These are phyloP conservation scores for Alternaria conjuncta DNA, from an alignment of 2,329 filamentous ascomycete species.

Conservation along the genomic window DNA sequence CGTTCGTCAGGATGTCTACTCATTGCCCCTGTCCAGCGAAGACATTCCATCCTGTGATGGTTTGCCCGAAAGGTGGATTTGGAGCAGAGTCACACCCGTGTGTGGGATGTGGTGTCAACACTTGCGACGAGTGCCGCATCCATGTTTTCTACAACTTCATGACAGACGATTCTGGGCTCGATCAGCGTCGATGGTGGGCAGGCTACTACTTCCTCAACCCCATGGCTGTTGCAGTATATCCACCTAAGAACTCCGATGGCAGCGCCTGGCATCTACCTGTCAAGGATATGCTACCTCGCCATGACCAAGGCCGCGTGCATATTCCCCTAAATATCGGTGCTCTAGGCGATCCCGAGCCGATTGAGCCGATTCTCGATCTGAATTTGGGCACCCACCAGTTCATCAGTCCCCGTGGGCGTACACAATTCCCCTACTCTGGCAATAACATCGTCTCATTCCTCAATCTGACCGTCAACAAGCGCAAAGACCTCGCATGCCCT, in stretches of 20 bases:
- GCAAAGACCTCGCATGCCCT: slow-evolving; percentile 18
- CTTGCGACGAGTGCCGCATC: slow-evolving; percentile 38
- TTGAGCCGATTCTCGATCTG: slow-evolving; percentile 29
- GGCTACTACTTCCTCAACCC: slow-evolving; percentile 25
- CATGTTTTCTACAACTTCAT: slow-evolving; percentile 35
- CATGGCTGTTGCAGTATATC: slow-evolving; percentile 23
- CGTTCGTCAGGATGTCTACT: not conserved
- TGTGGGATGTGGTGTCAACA: slow-evolving; percentile 24
- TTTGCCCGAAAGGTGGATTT: slow-evolving; percentile 6
- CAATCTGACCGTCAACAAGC: not conserved
- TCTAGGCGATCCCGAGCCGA: slow-evolving; percentile 19
- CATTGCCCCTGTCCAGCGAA: slow-evolving; percentile 10
- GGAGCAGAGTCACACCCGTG: slow-evolving; percentile 24
- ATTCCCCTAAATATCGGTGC: slow-evolving; percentile 15
- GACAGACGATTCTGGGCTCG: slow-evolving; percentile 24
- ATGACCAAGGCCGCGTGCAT: slow-evolving; percentile 34
- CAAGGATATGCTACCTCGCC: slow-evolving; percentile 10
- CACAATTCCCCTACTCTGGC: slow-evolving; percentile 19
- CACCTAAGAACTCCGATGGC: slow-evolving; percentile 11
- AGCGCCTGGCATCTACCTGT: slow-evolving; percentile 12
- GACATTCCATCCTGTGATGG: not conserved
- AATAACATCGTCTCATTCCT: slow-evolving; percentile 11
- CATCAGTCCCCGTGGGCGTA: slow-evolving; percentile 17
- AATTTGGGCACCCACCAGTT: slow-evolving; percentile 20
- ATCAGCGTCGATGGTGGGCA: slow-evolving; percentile 25